A percentile compares a stretch with the other conserved stretches of the same genome.
Conservation (phyloP, 2,329 filamentous ascomycete species). For the Graphiopsis chlorocephala region DNA sequence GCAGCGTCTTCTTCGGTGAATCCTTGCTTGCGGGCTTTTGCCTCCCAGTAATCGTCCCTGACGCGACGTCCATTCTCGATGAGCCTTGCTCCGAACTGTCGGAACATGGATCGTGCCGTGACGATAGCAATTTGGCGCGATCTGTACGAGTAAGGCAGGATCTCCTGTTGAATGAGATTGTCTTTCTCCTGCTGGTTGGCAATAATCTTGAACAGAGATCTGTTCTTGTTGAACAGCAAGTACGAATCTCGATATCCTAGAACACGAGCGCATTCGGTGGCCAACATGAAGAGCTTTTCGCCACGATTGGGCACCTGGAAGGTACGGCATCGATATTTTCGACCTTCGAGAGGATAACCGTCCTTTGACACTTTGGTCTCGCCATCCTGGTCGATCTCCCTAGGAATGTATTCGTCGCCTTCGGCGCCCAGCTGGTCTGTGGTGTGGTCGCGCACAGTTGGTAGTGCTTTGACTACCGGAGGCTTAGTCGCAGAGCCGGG, state of each 20-base stretch:
- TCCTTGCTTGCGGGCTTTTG: conserved; percentile 92
- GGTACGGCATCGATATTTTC: conserved; percentile 88
- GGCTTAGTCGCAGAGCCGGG: conserved; percentile 64
- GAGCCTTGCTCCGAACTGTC: conserved; percentile 93
- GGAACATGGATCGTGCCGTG: conserved; percentile 96
- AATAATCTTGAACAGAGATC: conserved; percentile 96
- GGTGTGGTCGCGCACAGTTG: conserved; percentile 94
- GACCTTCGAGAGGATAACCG: conserved; percentile 75
- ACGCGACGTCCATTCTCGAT: conserved; percentile 87
- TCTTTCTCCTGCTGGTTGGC: conserved; percentile 95
- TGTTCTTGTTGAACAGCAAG: conserved; percentile 96
- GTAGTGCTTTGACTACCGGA: conserved; percentile 81
- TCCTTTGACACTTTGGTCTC: conserved; percentile 89
- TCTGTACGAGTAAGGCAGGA: conserved; percentile 93
- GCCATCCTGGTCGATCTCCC: conserved; percentile 87
- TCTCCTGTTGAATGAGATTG: conserved; percentile 90
- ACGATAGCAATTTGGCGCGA: conserved; percentile 99
- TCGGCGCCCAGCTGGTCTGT: conserved; percentile 88
- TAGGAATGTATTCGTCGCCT: conserved; percentile 90
- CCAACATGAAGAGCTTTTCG: conserved; percentile 96
- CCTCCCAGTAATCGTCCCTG: conserved; percentile 98
- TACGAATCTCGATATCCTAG: conserved; percentile 97
- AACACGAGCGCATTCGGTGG: conserved; percentile 92
- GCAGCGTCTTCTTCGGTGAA: conserved; percentile 96
- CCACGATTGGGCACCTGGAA: conserved; percentile 89